phyloP scores from a whole-genome alignment of 257 asterid genomes.

The Fraxinus quadrangulata region DNA sequence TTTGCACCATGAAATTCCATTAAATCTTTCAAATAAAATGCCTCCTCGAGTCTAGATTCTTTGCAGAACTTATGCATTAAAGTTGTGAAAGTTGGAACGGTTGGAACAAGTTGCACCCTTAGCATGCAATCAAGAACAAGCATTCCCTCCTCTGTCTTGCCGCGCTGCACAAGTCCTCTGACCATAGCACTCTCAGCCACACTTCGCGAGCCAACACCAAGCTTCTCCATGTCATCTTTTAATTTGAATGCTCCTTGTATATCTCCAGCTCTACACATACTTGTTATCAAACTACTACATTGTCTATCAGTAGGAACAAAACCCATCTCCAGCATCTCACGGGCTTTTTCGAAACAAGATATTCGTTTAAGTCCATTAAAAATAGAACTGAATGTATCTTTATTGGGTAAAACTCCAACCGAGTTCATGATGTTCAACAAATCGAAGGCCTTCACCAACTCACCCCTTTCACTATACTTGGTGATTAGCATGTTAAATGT shows the following conservation, averaged over 20 bases:
- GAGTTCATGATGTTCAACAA: constrained; percentile 56
- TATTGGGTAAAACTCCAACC: constrained; percentile 50
- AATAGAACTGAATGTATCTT: constrained; percentile 53
- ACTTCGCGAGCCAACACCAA: constrained; percentile 43
- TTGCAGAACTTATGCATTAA: constrained; percentile 71
- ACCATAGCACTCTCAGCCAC: constrained; percentile 72
- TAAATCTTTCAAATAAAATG: constrained; percentile 46
- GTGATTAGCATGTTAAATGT: constrained; percentile 67
- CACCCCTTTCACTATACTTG: constrained; percentile 56
- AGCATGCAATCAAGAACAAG: constrained; percentile 63
- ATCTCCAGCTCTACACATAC: constrained; percentile 74
- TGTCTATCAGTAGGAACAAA: constrained; percentile 60
- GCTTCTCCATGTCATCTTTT: constrained; percentile 58
- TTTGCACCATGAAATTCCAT: constrained; percentile 71
- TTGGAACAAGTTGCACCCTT: constrained; percentile 51
- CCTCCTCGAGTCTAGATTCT: constrained; percentile 55
- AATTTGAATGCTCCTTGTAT: constrained; percentile 57
- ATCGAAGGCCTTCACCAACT: constrained; percentile 61
- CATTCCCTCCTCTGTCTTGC: constrained; percentile 72
- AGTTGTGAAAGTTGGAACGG: constrained; percentile 74
- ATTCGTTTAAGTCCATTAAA: constrained; percentile 65
- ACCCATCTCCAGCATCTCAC: constrained; percentile 56
- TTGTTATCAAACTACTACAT: constrained; percentile 59
- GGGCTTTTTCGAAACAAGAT: constrained; percentile 46
- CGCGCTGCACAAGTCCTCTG: constrained; percentile 70